Evolutionary conservation across 2,329 filamentous ascomycete species (phyloP).

Genomic region (Clonostachys sp.): DNA sequence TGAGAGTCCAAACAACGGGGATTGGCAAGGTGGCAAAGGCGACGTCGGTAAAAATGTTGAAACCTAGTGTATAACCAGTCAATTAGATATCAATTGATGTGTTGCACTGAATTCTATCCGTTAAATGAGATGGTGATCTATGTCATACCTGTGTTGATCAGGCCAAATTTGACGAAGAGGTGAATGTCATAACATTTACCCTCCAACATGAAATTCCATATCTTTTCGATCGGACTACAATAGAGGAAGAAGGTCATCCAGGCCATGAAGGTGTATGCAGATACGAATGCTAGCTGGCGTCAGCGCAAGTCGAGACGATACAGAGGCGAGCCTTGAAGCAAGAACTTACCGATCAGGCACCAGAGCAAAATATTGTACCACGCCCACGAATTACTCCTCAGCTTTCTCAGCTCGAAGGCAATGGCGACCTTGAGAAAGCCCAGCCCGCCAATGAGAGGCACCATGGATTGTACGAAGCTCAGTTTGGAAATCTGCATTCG

Average conservation of each 20-base stretch:
- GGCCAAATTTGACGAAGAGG: slow-evolving; percentile 2
- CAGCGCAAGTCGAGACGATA: too few species aligned
- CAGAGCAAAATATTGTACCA: too few species aligned
- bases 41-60: slow-evolving; percentile 34
- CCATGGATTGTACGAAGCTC: slow-evolving; percentile 38
- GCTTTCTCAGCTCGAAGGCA: slow-evolving; percentile 10
- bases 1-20: slow-evolving; percentile 30
- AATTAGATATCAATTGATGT: too few species aligned
- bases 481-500: slow-evolving; percentile 29
- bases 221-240: slow-evolving; percentile 1
- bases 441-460: slow-evolving; percentile 24
- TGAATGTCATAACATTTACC: slow-evolving; percentile 2
- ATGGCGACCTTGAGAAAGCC: slow-evolving; percentile 14
- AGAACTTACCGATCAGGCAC: too few species aligned
- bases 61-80: slow-evolving; percentile 5
- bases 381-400: slow-evolving; percentile 1
- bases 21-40: slow-evolving; percentile 32
- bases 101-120: not conserved
- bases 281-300: not conserved
- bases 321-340: too few species aligned
- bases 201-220: slow-evolving; percentile 1
- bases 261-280: not conserved
- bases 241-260: slow-evolving; percentile 3
- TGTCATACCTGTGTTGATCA: slow-evolving; percentile 2
- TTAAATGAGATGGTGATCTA: not conserved